Evolutionary conservation across 163 green algal species (phyloP).

Genomic region (Botryococcus braunii): DNA sequence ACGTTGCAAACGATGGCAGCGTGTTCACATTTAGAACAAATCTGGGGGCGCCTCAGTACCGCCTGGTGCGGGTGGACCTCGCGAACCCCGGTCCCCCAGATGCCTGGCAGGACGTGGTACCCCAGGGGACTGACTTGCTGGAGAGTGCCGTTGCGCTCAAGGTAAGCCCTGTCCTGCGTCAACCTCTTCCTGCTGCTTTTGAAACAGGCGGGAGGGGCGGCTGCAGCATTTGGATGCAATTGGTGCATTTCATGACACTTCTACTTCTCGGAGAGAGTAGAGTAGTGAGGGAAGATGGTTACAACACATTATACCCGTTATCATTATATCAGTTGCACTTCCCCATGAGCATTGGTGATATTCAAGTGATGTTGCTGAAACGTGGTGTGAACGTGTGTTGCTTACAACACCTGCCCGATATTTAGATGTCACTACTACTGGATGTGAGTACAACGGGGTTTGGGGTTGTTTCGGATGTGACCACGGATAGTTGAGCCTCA

Average conservation of each 20-base stretch:
- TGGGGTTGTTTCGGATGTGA: no score
- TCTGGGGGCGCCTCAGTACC: slow-evolving; percentile 64
- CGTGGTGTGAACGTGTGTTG: neutral
- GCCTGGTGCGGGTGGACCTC: slow-evolving; percentile 37
- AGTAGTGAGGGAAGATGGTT: no score
- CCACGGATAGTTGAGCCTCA: no score
- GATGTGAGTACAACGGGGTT: no score
- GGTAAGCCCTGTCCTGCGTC: slow-evolving; percentile 6
- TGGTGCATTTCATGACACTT: no score
- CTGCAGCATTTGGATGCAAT: neutral
- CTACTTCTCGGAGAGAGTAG: no score
- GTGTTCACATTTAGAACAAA: slow-evolving; percentile 76
- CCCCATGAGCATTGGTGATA: no score
- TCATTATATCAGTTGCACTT: neutral
- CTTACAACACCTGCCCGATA: neutral
- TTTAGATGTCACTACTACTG: no score
- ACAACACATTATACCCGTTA: neutral
- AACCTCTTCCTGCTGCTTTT: neutral
- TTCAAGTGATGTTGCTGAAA: neutral
- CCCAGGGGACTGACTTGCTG: slow-evolving; percentile 67
- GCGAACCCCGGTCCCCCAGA: slow-evolving; percentile 8
- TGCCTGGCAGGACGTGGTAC: slow-evolving; percentile 62
- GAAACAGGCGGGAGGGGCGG: neutral
- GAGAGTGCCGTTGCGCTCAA: slow-evolving; percentile 60
- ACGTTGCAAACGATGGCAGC: slow-evolving; percentile 56